Evolutionary conservation across 225 moss, liverwort and hornwort genomes (phyloP).

Genomic region (Polytrichum formosum): DNA sequence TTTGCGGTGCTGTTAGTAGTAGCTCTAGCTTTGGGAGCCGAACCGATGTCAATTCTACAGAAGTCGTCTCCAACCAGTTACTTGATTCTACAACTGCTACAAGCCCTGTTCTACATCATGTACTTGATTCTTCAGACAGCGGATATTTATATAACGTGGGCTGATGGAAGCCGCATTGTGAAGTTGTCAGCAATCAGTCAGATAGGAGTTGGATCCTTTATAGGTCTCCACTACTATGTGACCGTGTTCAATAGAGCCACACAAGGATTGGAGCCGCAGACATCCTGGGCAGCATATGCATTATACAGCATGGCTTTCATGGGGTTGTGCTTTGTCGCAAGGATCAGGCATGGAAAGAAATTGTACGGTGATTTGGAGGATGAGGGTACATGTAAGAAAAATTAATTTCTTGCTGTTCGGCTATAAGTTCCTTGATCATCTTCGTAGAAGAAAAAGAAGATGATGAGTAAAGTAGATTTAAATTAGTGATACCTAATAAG

Average conservation of each 20-base stretch:
- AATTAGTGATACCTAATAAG: too few relatives aligned
- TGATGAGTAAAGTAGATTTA: too few relatives aligned
- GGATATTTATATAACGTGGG: slow-evolving; percentile 44
- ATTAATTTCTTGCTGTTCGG: slow-evolving; percentile 16
- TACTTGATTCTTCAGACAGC: slow-evolving; percentile 40
- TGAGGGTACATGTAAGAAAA: slow-evolving; percentile 41
- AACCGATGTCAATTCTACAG: slow-evolving; percentile 42
- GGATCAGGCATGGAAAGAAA: slow-evolving; percentile 52
- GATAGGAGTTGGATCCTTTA: slow-evolving; percentile 39
- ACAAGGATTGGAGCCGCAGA: slow-evolving; percentile 38
- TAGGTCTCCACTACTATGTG: slow-evolving; percentile 60
- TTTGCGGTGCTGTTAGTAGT: slow-evolving; percentile 37
- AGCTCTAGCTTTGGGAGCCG: slow-evolving; percentile 27
- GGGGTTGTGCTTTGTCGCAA: slow-evolving; percentile 44
- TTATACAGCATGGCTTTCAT: slow-evolving; percentile 46
- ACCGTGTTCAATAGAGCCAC: slow-evolving; percentile 59
- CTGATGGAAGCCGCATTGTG: slow-evolving; percentile 29
- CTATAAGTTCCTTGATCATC: too few relatives aligned
- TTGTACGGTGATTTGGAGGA: slow-evolving; percentile 21
- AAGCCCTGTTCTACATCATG: slow-evolving; percentile 41
- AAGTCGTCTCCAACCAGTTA: slow-evolving; percentile 47
- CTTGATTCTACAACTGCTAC: slow-evolving; percentile 51
- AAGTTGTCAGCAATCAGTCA: slow-evolving; percentile 40
- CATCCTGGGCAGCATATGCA: slow-evolving; percentile 43
- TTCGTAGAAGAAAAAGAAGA: too few relatives aligned